Base-by-base conservation (phyloP, 352 stramenopile genomes). In the Phytophthora sansomeana region DNA sequence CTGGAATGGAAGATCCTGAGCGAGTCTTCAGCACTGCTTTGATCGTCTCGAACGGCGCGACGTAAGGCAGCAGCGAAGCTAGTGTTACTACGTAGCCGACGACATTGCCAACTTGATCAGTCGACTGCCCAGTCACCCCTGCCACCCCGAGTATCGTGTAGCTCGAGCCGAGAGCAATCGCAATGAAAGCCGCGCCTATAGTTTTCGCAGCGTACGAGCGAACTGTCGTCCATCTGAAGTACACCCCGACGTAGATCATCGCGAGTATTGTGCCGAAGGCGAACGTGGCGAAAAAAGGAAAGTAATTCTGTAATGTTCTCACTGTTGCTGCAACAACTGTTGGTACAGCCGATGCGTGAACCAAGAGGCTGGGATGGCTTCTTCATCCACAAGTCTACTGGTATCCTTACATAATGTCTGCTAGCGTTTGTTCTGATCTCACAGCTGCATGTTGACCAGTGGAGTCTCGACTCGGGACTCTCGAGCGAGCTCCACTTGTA, bases 41-140 rank as follows among this genome's bases (percentile, higher is more conserved):
- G 39, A 82, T 75, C 16, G 69, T 82, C 52, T 75, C 74, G 35
- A 82, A 78, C 6, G 74, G 71, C 0, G 67, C 76, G 5, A 76
- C 41, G 53, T 78, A 82, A 0, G 71, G 68, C 58, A 78, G 47
- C 39, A 78, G 28, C 32, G 65, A 72, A 14, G 49, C 65, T n/a
- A 75, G 32, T 5, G 63, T 67, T 29, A 70, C 61, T 48, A 82
- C 65, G 63, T 78, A 75, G 28, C 74, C 74, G 17, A 60, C 42
- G 10, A 72, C 59, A 2, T 62, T 47, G 11, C 48, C 59, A 33
- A 78, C 58, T 30, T 64, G 33, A 29, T 33, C 29, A 30, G 14
- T 53, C 9, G 64, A 43, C 32, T 72, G 64, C 0, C 57, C 47
- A 4, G 59, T 68, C 14, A 54, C 44, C 1, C 69, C 59, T 13